These are phyloP conservation scores for Blepharisma stoltei DNA, from an alignment of 73 alveolate genomes.

Conservation along the genomic window DNA sequence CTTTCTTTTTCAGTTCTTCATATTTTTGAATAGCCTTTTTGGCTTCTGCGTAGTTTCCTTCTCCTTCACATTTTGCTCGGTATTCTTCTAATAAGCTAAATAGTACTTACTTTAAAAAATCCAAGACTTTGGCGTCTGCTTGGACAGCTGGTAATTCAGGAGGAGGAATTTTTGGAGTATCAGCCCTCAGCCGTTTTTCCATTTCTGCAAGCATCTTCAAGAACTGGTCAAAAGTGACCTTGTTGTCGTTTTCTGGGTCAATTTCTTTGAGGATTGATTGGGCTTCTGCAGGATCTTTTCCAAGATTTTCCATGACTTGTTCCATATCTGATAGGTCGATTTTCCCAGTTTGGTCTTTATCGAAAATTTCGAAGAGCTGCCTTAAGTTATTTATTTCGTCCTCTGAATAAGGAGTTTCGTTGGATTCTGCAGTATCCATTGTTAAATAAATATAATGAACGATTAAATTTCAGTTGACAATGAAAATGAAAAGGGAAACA, in stretches of 20 bases:
- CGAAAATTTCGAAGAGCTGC: conserved; percentile 67
- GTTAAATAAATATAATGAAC: too few relatives aligned
- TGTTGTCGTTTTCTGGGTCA: conserved; percentile 40
- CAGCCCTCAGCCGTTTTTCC: conserved; percentile 38
- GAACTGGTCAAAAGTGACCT: conserved; percentile 51
- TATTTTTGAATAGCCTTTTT: conserved; percentile 53
- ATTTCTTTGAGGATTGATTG: conserved; percentile 10
- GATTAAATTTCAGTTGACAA: too few relatives aligned
- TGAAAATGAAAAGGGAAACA: too few relatives aligned
- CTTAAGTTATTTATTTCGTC: conserved; percentile 58
- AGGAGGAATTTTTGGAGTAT: neutral
- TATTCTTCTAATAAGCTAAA: conserved; percentile 52
- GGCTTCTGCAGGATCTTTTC: conserved; percentile 64
- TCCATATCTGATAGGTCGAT: conserved; percentile 57
- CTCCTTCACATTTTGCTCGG: conserved; percentile 54
- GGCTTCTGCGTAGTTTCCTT: conserved; percentile 69
- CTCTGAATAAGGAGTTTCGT: neutral
- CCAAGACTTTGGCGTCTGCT: conserved; percentile 66
- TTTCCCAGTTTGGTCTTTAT: conserved; percentile 51
- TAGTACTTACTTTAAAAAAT: conserved; percentile 40
- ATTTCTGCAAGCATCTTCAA: conserved; percentile 41
- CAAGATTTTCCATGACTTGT: conserved; percentile 46
- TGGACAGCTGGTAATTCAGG: conserved; percentile 5
- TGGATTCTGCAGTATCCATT: too few relatives aligned
- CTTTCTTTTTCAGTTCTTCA: conserved; percentile 53